phyloP scores from a whole-genome alignment of 2,329 filamentous ascomycete species.

The Immersiporthe knoxdaviesiana region DNA sequence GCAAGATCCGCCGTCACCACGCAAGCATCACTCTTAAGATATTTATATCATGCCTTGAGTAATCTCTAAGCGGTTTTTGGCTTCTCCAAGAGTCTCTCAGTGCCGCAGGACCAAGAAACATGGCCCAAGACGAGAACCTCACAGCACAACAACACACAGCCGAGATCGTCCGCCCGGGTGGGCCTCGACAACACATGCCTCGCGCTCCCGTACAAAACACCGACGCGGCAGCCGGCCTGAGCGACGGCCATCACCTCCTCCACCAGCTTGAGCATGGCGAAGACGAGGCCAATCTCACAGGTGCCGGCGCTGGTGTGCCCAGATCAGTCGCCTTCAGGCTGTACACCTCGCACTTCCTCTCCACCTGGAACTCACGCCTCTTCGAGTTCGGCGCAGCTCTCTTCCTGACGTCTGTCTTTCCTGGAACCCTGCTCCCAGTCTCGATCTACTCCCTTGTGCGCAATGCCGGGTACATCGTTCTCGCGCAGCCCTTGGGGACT shows the following conservation, averaged over 20 bases:
- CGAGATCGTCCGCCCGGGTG: too few species aligned
- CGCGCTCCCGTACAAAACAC: not conserved
- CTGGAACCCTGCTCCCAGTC: constrained; percentile 64
- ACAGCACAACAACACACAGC: not conserved
- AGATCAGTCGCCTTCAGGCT: constrained; percentile 40
- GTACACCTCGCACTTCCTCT: constrained; percentile 64
- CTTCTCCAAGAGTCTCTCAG: not conserved
- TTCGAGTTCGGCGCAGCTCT: constrained; percentile 67
- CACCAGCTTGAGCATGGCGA: constrained; percentile 8
- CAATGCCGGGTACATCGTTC: constrained; percentile 57
- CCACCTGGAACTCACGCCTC: constrained; percentile 66
- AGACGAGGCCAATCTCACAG: not conserved
- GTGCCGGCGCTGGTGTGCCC: constrained; percentile 9
- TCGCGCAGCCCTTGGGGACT: constrained; percentile 61
- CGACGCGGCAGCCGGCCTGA: constrained; percentile 1
- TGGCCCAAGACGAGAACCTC: not conserved
- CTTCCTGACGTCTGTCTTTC: constrained; percentile 59
- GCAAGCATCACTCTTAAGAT: not conserved
- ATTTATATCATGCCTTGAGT: not conserved
- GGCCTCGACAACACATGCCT: not conserved
- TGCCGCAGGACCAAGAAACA: not conserved
- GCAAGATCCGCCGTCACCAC: not conserved
- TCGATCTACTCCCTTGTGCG: constrained; percentile 71
- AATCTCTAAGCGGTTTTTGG: not conserved
- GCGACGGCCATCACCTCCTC: constrained; percentile 14